Base-by-base conservation (phyloP, 2,329 filamentous ascomycete species). In the Colletotrichum scovillei region DNA sequence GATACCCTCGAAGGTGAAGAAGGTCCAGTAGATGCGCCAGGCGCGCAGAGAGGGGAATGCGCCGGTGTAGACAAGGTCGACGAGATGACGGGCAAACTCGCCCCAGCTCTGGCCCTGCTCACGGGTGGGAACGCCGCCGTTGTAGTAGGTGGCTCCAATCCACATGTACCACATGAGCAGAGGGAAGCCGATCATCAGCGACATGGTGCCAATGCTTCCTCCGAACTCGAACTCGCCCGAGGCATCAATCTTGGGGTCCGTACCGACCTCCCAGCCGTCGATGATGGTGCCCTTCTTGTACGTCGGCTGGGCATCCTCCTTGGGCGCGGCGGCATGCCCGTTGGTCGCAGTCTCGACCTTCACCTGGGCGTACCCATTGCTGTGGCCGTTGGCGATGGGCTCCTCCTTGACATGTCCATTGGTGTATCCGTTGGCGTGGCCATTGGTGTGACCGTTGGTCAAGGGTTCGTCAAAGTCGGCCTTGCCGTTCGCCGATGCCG, bases 1-100 rank as follows among this genome's bases (percentile, higher is more conserved):
- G 53, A 91, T 87, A 69, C 88, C 94, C 85, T 98, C 94, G 71
- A 95, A 93, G 78, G 97, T 82, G 85, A 97, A 93, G 83, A 98
- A 98, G 66, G 88, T 87, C 97, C 97, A 99, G 88, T 98, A 99
- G 80, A 98, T 97, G 72, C 88, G 84, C 95, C 96, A 99, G 2
- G 95, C 95, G 81, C 92, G 92, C 66, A 91, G 81, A 69, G 91
- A 92, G 2, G 97, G 97, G 83, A 93, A 98, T 0, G 95, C 96
- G 76, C 94, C 93, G 32, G 92, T 93, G 82, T 95, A 97, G 67
- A 92, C 89, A 72, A 97, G 85, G 74, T 90, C 78, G 72, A 84
- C 87, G 82, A 97, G 81, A 76, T 95, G 91, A 74, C 86, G 82
- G 66, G 89, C 85, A 81, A 97, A 97, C 28, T 94, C 90, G 11